Base-by-base conservation (phyloP, 2,329 filamentous ascomycete species). In the Sarocladium kiliense region DNA sequence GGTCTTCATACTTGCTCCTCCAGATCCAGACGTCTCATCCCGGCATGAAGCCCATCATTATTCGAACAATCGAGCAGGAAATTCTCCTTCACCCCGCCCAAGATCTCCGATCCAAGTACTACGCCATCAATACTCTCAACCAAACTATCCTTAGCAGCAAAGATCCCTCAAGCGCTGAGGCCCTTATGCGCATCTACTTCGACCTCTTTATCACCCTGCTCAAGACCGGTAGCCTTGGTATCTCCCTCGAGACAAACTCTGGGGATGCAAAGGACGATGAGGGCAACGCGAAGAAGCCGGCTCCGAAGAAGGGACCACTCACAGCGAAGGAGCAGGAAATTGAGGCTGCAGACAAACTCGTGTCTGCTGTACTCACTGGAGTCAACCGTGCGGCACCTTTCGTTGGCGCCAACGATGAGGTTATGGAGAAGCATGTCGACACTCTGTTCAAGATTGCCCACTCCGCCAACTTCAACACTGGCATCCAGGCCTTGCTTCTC, bases 381-480 rank as follows among this genome's bases (percentile, higher is more conserved):
- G 91, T 99, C 60, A 99, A 99, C 71, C 89, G 94, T 62, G 92
- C 94, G 9, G 92, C 96, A 63, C 94, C 95, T 1, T 99, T 97
- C 69, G 88, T 91, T 11, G 87, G 87, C 60, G 85, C 88, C 1
- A 89, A 94, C 65, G 85, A 89, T 18, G 27, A 34, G 23, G 57
- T 54, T 23, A 83, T 97, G 61, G 89, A 95, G 65, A 85, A 87
- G 57, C 93, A 99, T 66, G 82, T 99, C 56, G 88, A 97, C 67
- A 97, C 93, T 2, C 80, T 99, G 25, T 99, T 97, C 80, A 87
- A 85, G 64, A 94, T 99, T 64, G 96, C 94, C 0, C 94, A 99
- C 72, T 97, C 93, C 1, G 91, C 93, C 56, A 99, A 99, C 71
- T 97, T 99, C 80, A 99, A 97, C 74, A 99, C 94, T 1, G 94